These are phyloP conservation scores for Scheffersomyces titani DNA, from an alignment of 1,139 yeast species.

Conservation along the genomic window DNA sequence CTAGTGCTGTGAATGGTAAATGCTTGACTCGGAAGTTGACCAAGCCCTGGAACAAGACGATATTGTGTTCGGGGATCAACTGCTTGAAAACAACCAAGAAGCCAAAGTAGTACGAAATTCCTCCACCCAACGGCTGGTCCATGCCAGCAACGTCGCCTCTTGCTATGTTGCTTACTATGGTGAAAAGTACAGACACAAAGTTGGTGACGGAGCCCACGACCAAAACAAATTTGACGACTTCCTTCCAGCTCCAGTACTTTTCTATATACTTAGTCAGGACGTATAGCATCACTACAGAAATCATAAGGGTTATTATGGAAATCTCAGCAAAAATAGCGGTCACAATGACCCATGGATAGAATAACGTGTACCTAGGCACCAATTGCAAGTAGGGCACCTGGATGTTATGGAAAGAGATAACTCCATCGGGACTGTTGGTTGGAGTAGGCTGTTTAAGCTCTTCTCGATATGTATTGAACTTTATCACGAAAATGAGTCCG, in stretches of 20 bases:
- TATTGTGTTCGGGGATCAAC: constrained; percentile 83
- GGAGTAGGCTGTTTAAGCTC: constrained; percentile 4
- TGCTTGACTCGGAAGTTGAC: constrained; percentile 72
- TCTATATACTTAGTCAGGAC: constrained; percentile 55
- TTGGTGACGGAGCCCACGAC: constrained; percentile 59
- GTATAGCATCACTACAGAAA: constrained; percentile 51
- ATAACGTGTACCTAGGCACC: constrained; percentile 62
- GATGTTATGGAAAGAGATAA: constrained; percentile 33
- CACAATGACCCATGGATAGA: constrained; percentile 75
- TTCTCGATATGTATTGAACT: constrained; percentile 18
- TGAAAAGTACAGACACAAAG: constrained; percentile 22
- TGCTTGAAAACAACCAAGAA: constrained; percentile 87
- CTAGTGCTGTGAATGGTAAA: constrained; percentile 63
- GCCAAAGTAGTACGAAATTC: constrained; percentile 69
- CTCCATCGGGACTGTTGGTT: constrained; percentile 1
- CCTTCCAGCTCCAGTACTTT: constrained; percentile 60
- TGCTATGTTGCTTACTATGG: constrained; percentile 40
- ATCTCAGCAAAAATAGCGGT: constrained; percentile 75
- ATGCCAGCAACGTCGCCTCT: constrained; percentile 40
- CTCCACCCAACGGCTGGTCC: constrained; percentile 65
- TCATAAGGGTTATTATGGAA: constrained; percentile 48
- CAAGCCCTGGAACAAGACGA: constrained; percentile 63
- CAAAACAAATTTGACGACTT: constrained; percentile 59
- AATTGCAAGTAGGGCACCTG: constrained; percentile 66
- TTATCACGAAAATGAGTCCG: constrained; percentile 27